Evolutionary conservation across 2,329 filamentous ascomycete species (phyloP), one percentile per base, ranked within the genome.

Genomic region (Tothia fuscella): DNA sequence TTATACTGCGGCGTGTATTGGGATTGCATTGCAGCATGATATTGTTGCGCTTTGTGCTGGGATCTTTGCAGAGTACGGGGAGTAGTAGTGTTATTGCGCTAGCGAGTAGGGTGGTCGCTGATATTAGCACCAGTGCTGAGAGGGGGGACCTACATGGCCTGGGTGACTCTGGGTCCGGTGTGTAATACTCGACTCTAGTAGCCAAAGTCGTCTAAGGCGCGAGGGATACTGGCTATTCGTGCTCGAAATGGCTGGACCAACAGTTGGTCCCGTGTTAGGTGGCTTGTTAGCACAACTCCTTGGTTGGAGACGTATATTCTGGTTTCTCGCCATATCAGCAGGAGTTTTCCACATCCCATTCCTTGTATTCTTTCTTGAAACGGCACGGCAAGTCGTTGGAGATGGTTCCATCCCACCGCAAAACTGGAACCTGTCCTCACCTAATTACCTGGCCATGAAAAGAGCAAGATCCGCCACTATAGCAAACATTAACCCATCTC

Each of bases 401-500:
- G 56, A 65, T 46, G 62, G 63, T 12, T 29, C 26, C 26, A 29
- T 29, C n/a, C 9, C n/a, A n/a, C 26, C 26, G 26, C 9, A 9
- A 29, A n/a, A 29, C n/a, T 29, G 26, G 26, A 9, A n/a, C 9
- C 9, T 29, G 26, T n/a, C 26, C 26, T 9, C 9, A 9, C n/a
- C 26, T 9, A 29, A n/a, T n/a, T 29, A 9, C n/a, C 26, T n/a
- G 26, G 26, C 9, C 26, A n/a, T 9, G 26, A 29, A 29, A 29
- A 29, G 26, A 29, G 26, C n/a, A n/a, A n/a, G n/a, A n/a, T n/a
- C n/a, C n/a, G n/a, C n/a, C n/a, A n/a, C n/a, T n/a, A n/a, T n/a
- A n/a, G n/a, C n/a, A 52, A 67, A 29, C 47, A 67, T 41, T 59
- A 61, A 38, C 65, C 67, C 1, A 46, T 65, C 4, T 51, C 64